Base-by-base conservation (phyloP, 75 land plant species). In the Pinus tabuliformis region DNA sequence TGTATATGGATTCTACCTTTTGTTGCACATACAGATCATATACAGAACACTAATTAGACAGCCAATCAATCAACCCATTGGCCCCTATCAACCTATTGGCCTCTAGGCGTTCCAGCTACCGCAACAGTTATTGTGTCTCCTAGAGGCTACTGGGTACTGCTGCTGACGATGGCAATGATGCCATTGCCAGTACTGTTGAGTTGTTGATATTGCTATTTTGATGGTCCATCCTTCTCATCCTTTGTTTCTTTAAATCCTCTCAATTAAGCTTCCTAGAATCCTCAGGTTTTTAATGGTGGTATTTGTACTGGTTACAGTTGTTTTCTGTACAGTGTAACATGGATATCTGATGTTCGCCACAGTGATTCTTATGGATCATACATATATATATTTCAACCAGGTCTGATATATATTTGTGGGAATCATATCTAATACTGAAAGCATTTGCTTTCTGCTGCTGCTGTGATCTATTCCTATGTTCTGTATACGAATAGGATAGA, bases 121-220 rank as follows among this genome's bases (percentile, higher is more conserved):
- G 66, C 66, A 26, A 63, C 1, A 28, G 37, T 33, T 65, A 33
- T 33, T 65, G 45, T 37, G 18, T 66, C 37, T 66, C 37, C 16
- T 42, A 65, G 16, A 5, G 6, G 70, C 39, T 39, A 39, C 42
- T 37, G 45, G 70, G 17, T 39, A 39, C 42, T 37, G 45, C 20
- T 66, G 70, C 39, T 66, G 70, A 66, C 70, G 30, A 39, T 33
- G 30, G 65, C 65, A 66, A n/a, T 37, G 70, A 66, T 66, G 70
- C 39, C 37, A 26, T 42, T 66, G 39, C 45, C 18, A 33, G 39
- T 66, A 37, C 45, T 16, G 45, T 37, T 17, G 70, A 39, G 39
- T 64, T 33, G n/a, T 37, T 66, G 70, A 66, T 66, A 42, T 36
- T 66, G 70, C 36, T 66, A 42, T 66, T 66, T 66, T 66, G 70